Evolutionary conservation across 2,329 filamentous ascomycete species (phyloP), one percentile per base, ranked within the genome.

Genomic region (Calonectria pauciramosa): DNA sequence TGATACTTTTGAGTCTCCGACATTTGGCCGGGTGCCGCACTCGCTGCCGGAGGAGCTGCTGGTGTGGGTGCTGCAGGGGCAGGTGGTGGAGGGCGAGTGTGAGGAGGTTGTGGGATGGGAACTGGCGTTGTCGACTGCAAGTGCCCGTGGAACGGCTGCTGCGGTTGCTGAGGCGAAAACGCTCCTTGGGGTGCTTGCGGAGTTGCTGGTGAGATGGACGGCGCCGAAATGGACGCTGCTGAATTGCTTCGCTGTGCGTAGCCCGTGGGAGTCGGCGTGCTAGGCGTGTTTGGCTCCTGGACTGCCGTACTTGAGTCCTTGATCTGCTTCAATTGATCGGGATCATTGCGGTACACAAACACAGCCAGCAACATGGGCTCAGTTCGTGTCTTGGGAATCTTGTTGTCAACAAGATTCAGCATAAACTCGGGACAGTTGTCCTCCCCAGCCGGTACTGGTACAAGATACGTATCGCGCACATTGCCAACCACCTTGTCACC

Each of bases 391-490:
- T 91, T 90, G 56, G 96, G 94, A 38, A 98, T 91, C 36, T 91
- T 91, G 83, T 96, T 96, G 79, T 96, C 94, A 76, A 95, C 93
- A n/a, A 99, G 90, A 81, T 98, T 94, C 75, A 95, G 91, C 84
- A 98, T 92, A 80, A 98, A 98, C 75, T 96, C 94, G 0, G 97
- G 96, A 54, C 96, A 91, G 65, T 90, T 91, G 41, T 88, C 89
- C 32, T 91, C 89, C 32, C 95, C 95, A 7, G 93, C 90, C 38
- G 95, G 91, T 6, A 99, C 91, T 0, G 97, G 96, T 13, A 98
- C 93, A 38, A 99, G 90, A 83, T 99, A 99, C 1, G 96, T 95
- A 82, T 99, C 96, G 74, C 96, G 93, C 64, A 98, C 94, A 74
- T 95, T 93, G 26, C 92, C 90, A 36, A 93, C 86, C 1, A 91